A percentile compares a stretch with the other conserved stretches of the same genome.
phyloP scores from a whole-genome alignment of 441 rosid genomes.

The Adansonia grandidieri region DNA sequence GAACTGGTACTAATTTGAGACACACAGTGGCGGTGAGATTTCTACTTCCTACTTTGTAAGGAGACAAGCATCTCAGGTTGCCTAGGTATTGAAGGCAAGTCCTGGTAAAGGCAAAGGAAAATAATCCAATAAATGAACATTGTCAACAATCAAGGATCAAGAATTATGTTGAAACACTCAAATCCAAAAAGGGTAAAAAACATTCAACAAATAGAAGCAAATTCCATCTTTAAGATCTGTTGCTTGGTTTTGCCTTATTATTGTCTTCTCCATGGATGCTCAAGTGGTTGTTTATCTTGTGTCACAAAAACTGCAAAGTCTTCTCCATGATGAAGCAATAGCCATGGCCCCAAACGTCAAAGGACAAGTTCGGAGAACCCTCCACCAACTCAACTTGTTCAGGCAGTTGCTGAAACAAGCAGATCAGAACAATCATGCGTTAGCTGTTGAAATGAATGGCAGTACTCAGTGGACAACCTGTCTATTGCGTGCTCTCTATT shows the following conservation, averaged over 20 bases:
- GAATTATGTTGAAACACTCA: neutral
- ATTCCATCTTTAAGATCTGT: neutral
- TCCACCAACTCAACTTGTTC: neutral
- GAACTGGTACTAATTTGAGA: too few species aligned
- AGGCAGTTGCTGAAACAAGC: neutral
- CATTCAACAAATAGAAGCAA: neutral
- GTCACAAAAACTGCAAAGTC: slow-evolving; percentile 3
- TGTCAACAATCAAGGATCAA: neutral
- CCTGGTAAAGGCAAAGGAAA: neutral
- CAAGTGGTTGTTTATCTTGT: neutral
- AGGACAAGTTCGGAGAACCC: neutral
- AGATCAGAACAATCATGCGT: neutral
- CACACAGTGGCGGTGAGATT: too few species aligned
- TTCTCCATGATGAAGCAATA: neutral
- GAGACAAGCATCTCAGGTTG: neutral
- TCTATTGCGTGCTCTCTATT: slow-evolving; percentile 1
- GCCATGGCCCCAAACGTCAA: neutral
- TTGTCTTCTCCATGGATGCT: slow-evolving; percentile 4
- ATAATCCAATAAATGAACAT: neutral
- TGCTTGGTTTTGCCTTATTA: neutral
- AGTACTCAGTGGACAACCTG: neutral
- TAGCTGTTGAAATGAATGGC: neutral
- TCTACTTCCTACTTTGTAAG: neutral
- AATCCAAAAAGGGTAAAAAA: neutral
- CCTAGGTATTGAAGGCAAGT: neutral